These are phyloP conservation scores for Metschnikowia colocasiae DNA, from an alignment of 805 yeast genomes.

Conservation along the genomic window DNA sequence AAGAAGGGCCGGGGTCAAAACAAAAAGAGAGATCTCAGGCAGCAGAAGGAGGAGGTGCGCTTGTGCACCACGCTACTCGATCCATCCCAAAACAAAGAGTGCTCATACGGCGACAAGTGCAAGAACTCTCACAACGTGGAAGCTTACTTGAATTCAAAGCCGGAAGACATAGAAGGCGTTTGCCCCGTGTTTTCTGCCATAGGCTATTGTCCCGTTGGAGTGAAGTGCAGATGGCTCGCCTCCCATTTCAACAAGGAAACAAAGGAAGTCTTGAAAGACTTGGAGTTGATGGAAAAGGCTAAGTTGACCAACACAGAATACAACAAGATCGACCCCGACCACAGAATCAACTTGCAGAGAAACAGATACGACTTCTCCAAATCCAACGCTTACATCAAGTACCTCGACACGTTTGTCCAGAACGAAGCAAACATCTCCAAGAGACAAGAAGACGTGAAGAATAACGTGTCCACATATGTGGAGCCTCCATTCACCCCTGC, in stretches of 20 bases:
- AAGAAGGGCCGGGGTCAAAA: slow-evolving; percentile 74
- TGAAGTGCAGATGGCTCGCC: slow-evolving; percentile 86
- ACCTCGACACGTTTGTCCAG: slow-evolving; percentile 59
- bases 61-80: slow-evolving; percentile 64
- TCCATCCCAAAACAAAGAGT: slow-evolving; percentile 45
- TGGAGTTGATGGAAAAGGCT: slow-evolving; percentile 32
- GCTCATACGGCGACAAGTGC: slow-evolving; percentile 71
- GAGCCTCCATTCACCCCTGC: slow-evolving; percentile 73
- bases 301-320: slow-evolving; percentile 49
- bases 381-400: slow-evolving; percentile 52
- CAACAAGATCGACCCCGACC: slow-evolving; percentile 53
- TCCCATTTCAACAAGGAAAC: slow-evolving; percentile 58
- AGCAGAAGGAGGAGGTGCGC: slow-evolving; percentile 57
- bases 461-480: slow-evolving; percentile 48
- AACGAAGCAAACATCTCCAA: slow-evolving; percentile 37
- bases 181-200: slow-evolving; percentile 83
- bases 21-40: slow-evolving; percentile 73
- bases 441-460: slow-evolving; percentile 22
- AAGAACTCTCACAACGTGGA: slow-evolving; percentile 72
- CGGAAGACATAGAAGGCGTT: slow-evolving; percentile 63
- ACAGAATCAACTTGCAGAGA: slow-evolving; percentile 51
- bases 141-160: slow-evolving; percentile 61
- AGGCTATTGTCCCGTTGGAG: slow-evolving; percentile 90
- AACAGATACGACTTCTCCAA: slow-evolving; percentile 56
- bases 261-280: slow-evolving; percentile 43